Evolutionary conservation across 1,284 basidiomycete genomes (phyloP), one percentile per base, ranked within the genome.

Genomic region (Fomitopsis schrenkii): DNA sequence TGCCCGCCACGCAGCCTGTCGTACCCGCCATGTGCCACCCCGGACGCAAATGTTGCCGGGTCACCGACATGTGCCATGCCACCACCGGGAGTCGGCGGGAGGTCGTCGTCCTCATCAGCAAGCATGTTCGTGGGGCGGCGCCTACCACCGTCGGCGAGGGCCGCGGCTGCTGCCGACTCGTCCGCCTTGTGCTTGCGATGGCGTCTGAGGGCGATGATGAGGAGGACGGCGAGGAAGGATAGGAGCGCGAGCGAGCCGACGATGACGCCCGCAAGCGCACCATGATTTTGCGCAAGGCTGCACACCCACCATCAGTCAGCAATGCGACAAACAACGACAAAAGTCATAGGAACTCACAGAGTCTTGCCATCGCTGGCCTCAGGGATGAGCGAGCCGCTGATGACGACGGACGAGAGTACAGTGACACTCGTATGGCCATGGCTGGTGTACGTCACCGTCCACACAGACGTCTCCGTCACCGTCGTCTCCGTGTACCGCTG

Each of bases 181-280:
- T 66, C 65, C 8, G 64, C 35, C 40, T 63, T 59, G 14, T 62
- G 67, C n/a, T 46, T 54, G 53, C 60, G 65, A 40, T 72, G 70
- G 17, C 71, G 65, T 26, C 66, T 62, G 50, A 66, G 62, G 2
- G 67, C 67, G 36, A 74, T 65, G 46, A 67, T 40, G 15, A 63
- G 57, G 66, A 63, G 67, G 5, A 61, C 61, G 4, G 58, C 60
- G 17, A 72, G 55, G 44, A 72, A 56, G 2, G 62, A 63, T 15
- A 67, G 60, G 56, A 71, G 67, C 5, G 68, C 70, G 22, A 69
- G 55, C 38, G 63, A 60, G 14, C 71, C 72, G 30, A 74, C 44
- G n/a, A 70, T 64, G 22, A 74, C 59, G 0, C 72, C 72, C 1
- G 68, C 70, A 17, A 72, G 65, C 12, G 71, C 72, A 7, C 71